Conservation (phyloP, 306 rosid species). For the Cucumis cinereus region DNA sequence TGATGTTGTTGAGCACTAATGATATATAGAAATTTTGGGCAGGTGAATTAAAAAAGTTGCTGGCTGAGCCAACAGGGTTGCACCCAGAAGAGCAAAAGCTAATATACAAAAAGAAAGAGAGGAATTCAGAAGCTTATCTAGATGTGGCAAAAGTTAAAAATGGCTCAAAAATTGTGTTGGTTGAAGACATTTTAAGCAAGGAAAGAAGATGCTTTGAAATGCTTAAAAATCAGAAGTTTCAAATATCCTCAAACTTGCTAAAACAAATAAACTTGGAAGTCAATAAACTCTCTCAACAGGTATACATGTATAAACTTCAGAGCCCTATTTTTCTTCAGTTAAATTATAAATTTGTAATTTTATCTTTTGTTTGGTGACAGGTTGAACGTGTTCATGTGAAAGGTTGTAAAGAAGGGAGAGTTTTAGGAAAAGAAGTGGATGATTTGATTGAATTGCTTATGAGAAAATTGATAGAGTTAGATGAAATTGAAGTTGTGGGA, state of each 20-base stretch:
- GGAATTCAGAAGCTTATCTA: slow-evolving; percentile 57
- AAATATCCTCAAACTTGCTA: slow-evolving; percentile 38
- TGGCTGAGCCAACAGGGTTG: slow-evolving; percentile 46
- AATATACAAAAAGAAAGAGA: slow-evolving; percentile 63
- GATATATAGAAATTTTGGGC: background rate
- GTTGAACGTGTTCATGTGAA: background rate
- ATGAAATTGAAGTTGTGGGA: slow-evolving; percentile 47
- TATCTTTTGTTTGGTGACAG: background rate
- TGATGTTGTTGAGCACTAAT: background rate
- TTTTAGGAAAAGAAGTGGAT: slow-evolving; percentile 32
- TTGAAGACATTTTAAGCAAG: slow-evolving; percentile 42
- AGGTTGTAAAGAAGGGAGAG: slow-evolving; percentile 17
- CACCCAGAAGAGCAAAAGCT: slow-evolving; percentile 64
- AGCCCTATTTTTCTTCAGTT: background rate
- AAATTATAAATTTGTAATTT: too few relatives aligned
- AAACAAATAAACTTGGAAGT: slow-evolving; percentile 34
- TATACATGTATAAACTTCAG: background rate
- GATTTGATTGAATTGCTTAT: slow-evolving; percentile 54
- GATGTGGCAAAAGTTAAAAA: slow-evolving; percentile 54
- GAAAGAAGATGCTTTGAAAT: slow-evolving; percentile 50
- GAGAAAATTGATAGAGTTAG: slow-evolving; percentile 45
- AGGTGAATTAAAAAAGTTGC: slow-evolving; percentile 83
- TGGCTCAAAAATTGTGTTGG: slow-evolving; percentile 51
- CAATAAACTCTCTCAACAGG: slow-evolving; percentile 43
- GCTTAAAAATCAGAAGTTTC: slow-evolving; percentile 27